phyloP scores from a whole-genome alignment of 2,329 filamentous ascomycete species.

The Parascedosporium putredinis region DNA sequence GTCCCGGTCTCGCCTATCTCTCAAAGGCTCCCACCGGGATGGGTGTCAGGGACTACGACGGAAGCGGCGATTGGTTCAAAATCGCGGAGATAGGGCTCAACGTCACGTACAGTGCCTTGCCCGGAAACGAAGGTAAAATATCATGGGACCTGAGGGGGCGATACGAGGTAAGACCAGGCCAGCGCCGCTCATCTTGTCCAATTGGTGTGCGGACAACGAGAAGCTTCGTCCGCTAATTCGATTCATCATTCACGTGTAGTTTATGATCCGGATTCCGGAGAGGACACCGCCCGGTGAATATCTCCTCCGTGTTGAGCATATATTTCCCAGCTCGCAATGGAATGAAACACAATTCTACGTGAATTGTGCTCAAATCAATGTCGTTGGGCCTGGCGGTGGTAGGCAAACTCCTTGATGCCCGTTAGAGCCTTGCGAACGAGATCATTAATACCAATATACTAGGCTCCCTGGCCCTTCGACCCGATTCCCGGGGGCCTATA shows the following conservation, averaged over 20 bases:
- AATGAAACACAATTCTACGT: conserved; percentile 29
- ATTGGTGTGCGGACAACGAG: too few relatives aligned
- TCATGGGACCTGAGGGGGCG: not conserved
- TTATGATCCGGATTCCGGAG: conserved; percentile 13
- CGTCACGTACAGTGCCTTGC: not conserved
- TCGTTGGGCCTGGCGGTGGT: conserved; percentile 16
- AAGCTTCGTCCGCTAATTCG: too few relatives aligned
- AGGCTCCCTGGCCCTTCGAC: not conserved
- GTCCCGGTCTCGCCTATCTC: conserved; percentile 12
- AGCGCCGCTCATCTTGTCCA: too few relatives aligned
- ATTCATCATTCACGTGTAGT: too few relatives aligned
- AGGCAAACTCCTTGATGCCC: not conserved
- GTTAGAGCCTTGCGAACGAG: not conserved
- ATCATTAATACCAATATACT: not conserved
- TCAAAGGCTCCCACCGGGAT: conserved; percentile 11
- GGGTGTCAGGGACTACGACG: conserved; percentile 12
- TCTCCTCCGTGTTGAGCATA: conserved; percentile 27
- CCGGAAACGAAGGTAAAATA: not conserved
- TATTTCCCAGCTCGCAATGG: conserved; percentile 28
- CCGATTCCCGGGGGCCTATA: not conserved
- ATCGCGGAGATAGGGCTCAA: conserved; percentile 12
- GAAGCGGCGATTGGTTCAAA: conserved; percentile 14
- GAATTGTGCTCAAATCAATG: conserved; percentile 32
- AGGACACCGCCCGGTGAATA: conserved; percentile 13
- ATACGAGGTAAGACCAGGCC: not conserved